phyloP scores from a whole-genome alignment of 2,329 filamentous ascomycete species.

The Diaporthe citriasiana region DNA sequence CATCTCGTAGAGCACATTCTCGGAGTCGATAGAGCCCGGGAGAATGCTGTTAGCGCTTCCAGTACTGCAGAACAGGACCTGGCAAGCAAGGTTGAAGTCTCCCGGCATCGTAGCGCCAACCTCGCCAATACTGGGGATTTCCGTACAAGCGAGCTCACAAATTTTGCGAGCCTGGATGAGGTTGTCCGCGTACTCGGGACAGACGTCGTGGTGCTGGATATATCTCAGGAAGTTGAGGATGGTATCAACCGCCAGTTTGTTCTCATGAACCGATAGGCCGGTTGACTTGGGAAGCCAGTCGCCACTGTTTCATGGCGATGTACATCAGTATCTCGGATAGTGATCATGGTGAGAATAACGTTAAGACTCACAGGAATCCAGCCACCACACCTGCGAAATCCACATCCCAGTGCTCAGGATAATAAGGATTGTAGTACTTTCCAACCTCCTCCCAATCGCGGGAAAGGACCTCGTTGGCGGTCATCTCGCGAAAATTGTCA shows the following conservation, averaged over 20 bases:
- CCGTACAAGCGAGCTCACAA: slow-evolving; percentile 75
- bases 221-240: slow-evolving; percentile 92
- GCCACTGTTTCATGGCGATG: slow-evolving; percentile 56
- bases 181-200: slow-evolving; percentile 81
- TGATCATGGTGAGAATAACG: background rate
- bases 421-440: slow-evolving; percentile 64
- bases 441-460: slow-evolving; percentile 56
- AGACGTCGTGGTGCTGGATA: slow-evolving; percentile 85
- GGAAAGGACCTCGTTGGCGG: slow-evolving; percentile 73
- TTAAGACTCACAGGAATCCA: slow-evolving; percentile 78
- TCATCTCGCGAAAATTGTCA: slow-evolving; percentile 74
- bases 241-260: slow-evolving; percentile 75
- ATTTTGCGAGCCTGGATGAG: slow-evolving; percentile 75
- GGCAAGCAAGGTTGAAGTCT: slow-evolving; percentile 83
- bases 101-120: slow-evolving; percentile 75
- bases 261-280: slow-evolving; percentile 66
- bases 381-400: slow-evolving; percentile 85
- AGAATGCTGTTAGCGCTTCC: background rate
- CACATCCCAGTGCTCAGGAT: slow-evolving; percentile 75
- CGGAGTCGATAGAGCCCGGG: background rate
- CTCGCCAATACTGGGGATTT: slow-evolving; percentile 73
- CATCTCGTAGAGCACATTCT: slow-evolving; percentile 39
- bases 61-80: slow-evolving; percentile 71
- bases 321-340: background rate
- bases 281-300: slow-evolving; percentile 69